Base-by-base conservation (phyloP, 805 yeast species). In the Jamesozyma lodderae region DNA sequence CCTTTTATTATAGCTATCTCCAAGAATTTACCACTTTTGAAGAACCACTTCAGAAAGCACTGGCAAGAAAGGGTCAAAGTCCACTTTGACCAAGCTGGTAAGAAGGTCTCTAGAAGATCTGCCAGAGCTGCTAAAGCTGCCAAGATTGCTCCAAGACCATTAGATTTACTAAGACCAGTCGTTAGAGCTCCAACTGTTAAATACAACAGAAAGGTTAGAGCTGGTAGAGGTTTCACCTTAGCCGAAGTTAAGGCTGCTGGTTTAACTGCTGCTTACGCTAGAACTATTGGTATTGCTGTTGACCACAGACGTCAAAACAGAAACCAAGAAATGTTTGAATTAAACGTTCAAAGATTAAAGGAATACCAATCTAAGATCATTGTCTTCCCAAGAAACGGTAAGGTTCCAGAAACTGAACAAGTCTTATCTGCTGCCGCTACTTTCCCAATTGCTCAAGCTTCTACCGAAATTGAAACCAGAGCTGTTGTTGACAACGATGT, bases 81-180 rank as follows among this genome's bases (percentile, higher is more conserved):
- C 64, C 98, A 94, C 87, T 83, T 92, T 69, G 96, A 92, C 90
- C 98, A 92, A 79, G 96, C 98, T 67, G 98, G 98, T 71, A 87
- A 90, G 81, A 92, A 92, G 81, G 87, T 74, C 65, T 80, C 94
- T 54, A 87, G 98, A 81, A 83, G 98, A 77, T 75, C 73, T 57
- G 82, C 95, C 57, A 86, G 98, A 75, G 81, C 84, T 67, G 63
- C 81, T 62, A 88, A 83, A 77, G 95, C 96, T 61, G 95, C 96
- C 62, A 74, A 74, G 68, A 72, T 81, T 60, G 97, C 98, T 63
- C 98, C 98, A 75, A 88, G 84, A 68, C 98, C 98, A 63, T 74
- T 92, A 67, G 98, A 92, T 69, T 69, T 79, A 55, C 79, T 92
- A 67, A 84, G 96, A 77, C 98, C 98, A 60, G 75, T 90, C 62